Base-by-base conservation (phyloP, 2,329 filamentous ascomycete genomes). In the Huntiella omanensis region DNA sequence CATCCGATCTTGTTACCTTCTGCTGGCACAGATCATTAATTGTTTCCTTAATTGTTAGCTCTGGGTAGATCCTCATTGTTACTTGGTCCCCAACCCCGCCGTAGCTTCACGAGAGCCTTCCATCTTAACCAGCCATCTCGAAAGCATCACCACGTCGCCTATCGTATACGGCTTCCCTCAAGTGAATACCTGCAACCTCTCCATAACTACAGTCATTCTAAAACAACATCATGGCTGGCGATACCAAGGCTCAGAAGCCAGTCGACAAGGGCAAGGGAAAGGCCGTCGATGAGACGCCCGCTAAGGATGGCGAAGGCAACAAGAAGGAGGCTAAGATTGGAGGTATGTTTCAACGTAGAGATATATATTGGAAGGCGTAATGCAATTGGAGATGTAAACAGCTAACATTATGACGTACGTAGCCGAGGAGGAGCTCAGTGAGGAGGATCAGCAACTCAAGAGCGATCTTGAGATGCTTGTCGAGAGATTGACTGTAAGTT, bases 391-490 rank as follows among this genome's bases (percentile, higher is more conserved):
- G 15, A 36, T n/a, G 15, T n/a, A 36, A 36, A 41, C 33, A 48
- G 16, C 40, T 48, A 39, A 44, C 47, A 42, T 16, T 16, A 38
- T 32, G 15, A 6, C 8, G 17, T 28, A 17, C 33, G 3, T 33
- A 52, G 64, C 62, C 57, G 60, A 71, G 67, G 88, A 96, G 66
- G 91, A 98, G 65, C 79, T 98, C 55, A 98, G 74, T 58, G 91
- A 98, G 58, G 91, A 98, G 64, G 91, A 98, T 54, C 87, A 96
- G 66, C 87, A 96, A 69, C 77, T 98, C 59, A 98, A 98, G 71
- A 87, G 74, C 59, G 91, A 98, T 66, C 78, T 98, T 52, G 91
- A 98, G 54, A 92, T 96, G 87, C 75, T 98, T 45, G 88, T 95
- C 6, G 91, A 98, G 67, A 77, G 91, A 59, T 70, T 98, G 72